Conservation (phyloP, 2,329 filamentous ascomycete species). For the Colletotrichum tofieldiae region DNA sequence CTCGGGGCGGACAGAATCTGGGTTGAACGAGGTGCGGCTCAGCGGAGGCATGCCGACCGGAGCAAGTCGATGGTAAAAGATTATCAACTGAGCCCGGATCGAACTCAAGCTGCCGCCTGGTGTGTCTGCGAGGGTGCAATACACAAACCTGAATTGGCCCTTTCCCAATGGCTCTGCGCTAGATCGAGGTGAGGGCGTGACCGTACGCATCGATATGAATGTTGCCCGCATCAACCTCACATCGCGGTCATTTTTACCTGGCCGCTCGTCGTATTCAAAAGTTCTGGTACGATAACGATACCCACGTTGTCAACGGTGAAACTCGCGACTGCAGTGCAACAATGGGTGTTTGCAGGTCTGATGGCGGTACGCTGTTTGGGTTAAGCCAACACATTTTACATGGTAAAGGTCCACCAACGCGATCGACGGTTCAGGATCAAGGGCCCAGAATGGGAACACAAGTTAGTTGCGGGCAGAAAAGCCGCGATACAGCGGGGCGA, state of each 20-base stretch:
- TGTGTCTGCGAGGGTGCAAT: constrained; percentile 1
- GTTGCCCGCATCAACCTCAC: not conserved
- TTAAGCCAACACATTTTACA: constrained; percentile 2
- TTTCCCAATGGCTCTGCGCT: not conserved
- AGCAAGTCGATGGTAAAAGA: constrained; percentile 25
- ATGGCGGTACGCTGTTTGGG: constrained; percentile 23
- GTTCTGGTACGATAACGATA: constrained; percentile 6
- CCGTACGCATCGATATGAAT: constrained; percentile 12
- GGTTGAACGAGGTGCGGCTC: constrained; percentile 14
- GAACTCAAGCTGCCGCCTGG: not conserved
- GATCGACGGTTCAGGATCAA: constrained; percentile 25
- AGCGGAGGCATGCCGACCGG: constrained; percentile 5
- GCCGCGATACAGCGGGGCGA: not conserved
- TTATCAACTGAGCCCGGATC: constrained; percentile 6
- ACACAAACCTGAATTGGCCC: not conserved
- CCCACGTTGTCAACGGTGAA: constrained; percentile 27
- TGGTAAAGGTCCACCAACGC: not conserved
- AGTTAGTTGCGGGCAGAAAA: not conserved
- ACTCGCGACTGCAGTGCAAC: constrained; percentile 27
- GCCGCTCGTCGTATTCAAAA: not conserved
- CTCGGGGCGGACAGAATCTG: constrained; percentile 22
- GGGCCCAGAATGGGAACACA: not conserved
- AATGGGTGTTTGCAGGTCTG: constrained; percentile 16
- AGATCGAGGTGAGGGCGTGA: not conserved
- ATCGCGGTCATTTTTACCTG: constrained; percentile 8